Percentiles rank a stretch among this genome's conserved stretches.
These are phyloP conservation scores for Boletus speciosus DNA, from an alignment of 768 basidiomycete genomes.

Conservation along the genomic window DNA sequence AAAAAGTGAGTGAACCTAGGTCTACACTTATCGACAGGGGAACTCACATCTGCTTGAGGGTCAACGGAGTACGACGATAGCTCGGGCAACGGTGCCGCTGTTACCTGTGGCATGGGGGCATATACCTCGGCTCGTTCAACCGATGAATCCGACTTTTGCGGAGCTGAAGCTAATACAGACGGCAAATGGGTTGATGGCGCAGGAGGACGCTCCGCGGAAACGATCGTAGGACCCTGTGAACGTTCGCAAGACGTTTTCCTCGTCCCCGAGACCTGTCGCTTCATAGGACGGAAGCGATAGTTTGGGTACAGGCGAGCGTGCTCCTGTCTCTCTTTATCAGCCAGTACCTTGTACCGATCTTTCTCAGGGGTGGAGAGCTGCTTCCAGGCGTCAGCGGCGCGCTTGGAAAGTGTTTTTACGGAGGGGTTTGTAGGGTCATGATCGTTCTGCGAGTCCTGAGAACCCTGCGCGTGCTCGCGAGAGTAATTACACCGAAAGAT, in stretches of 20 bases:
- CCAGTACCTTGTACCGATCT: slow-evolving; percentile 48
- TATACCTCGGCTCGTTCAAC: background rate
- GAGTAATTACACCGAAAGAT: slow-evolving; percentile 69
- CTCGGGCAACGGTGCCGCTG: background rate
- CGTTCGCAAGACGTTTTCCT: slow-evolving; percentile 17
- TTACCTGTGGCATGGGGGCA: background rate
- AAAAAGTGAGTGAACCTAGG: background rate
- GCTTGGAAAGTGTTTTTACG: slow-evolving; percentile 66
- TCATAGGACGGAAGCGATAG: slow-evolving; percentile 61
- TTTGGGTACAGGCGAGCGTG: slow-evolving; percentile 57
- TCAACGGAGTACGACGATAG: background rate
- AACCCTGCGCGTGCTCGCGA: slow-evolving; percentile 39
- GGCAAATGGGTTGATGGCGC: slow-evolving; percentile 2
- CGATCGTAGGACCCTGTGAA: background rate
- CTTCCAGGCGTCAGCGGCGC: slow-evolving; percentile 75
- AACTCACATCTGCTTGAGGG: slow-evolving; percentile 11
- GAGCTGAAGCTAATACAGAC: slow-evolving; percentile 14
- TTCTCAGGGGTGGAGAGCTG: slow-evolving; percentile 47
- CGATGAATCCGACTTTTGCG: slow-evolving; percentile 2
- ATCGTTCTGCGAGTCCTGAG: slow-evolving; percentile 35
- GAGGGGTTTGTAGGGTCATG: slow-evolving; percentile 13
- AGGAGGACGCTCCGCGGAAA: slow-evolving; percentile 4
- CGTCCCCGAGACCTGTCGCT: slow-evolving; percentile 29
- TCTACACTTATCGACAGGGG: background rate
- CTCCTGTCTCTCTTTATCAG: slow-evolving; percentile 52